Percentiles rank a stretch among this genome's conserved stretches.
Conservation (phyloP, 139 green algal genomes). For the Asterochloris erici region DNA sequence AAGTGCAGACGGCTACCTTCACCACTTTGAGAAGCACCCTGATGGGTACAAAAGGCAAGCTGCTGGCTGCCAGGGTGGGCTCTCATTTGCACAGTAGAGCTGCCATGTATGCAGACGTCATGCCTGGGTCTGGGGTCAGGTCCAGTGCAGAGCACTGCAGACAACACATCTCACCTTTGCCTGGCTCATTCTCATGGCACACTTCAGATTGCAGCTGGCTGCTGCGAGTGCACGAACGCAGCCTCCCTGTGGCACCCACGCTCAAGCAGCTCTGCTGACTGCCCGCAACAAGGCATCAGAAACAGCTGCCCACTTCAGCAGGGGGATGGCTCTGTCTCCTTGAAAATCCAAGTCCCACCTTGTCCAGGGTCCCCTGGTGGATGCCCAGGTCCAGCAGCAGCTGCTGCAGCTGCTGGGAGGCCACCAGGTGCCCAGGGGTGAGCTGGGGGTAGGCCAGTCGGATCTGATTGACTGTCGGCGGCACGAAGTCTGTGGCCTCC, state of each 20-base stretch:
- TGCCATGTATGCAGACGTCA: neutral
- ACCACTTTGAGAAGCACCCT: no score
- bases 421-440: slow-evolving; percentile 7
- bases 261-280: no score
- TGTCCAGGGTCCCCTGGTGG: slow-evolving; percentile 14
- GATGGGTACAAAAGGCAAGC: neutral
- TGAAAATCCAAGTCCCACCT: slow-evolving; percentile 3
- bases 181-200: neutral
- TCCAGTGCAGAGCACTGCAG: no score
- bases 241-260: no score
- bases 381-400: slow-evolving; percentile 11
- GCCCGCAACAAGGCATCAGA: no score
- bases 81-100: neutral
- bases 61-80: neutral
- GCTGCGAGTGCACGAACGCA: no score
- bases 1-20: no score
- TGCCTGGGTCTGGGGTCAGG: neutral
- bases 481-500: slow-evolving; percentile 24
- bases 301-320: no score
- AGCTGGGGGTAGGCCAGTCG: slow-evolving; percentile 17
- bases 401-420: slow-evolving; percentile 1
- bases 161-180: no score
- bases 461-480: slow-evolving; percentile 40
- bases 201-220: neutral
- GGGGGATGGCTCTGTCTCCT: no score